Conservation (phyloP, 352 stramenopile species). For the Halophytophthora polymorphica region DNA sequence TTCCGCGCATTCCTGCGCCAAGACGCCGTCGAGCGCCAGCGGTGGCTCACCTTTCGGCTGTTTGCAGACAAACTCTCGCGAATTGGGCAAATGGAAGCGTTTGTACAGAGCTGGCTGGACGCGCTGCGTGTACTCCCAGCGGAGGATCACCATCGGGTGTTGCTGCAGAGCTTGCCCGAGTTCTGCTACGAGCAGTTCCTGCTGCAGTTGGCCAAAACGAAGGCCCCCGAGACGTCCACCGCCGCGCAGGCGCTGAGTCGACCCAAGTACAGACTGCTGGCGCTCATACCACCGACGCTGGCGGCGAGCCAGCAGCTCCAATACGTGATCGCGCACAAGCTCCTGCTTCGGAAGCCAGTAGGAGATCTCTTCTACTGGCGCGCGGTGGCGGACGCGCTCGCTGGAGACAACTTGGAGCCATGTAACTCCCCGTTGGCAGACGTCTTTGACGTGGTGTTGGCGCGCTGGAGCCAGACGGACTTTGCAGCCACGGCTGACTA, state of each 20-base stretch:
- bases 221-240: conserved; percentile 1
- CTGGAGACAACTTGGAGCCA: conserved; percentile 2
- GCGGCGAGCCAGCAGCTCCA: conserved; percentile 56
- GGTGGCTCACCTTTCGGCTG: conserved; percentile 41
- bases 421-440: conserved; percentile 24
- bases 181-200: conserved; percentile 53
- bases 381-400: conserved; percentile 42
- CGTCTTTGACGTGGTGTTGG: conserved; percentile 58
- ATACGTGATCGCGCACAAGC: conserved; percentile 58
- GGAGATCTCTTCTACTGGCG: conserved; percentile 49
- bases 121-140: conserved; percentile 16
- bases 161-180: conserved; percentile 49
- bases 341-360: conserved; percentile 50
- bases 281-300: conserved; percentile 32
- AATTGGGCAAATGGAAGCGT: conserved; percentile 39
- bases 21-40: neutral
- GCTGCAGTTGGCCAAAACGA: conserved; percentile 33
- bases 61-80: conserved; percentile 62
- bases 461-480: conserved; percentile 51
- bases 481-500: conserved; percentile 55
- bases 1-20: conserved; percentile 23
- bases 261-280: conserved; percentile 54
- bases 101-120: conserved; percentile 51
- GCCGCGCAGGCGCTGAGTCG: conserved; percentile 14
- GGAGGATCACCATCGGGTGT: conserved; percentile 13